These are phyloP conservation scores for Cutaneotrichosporon sp. DNA, from an alignment of 1,284 basidiomycete species.

Conservation along the genomic window DNA sequence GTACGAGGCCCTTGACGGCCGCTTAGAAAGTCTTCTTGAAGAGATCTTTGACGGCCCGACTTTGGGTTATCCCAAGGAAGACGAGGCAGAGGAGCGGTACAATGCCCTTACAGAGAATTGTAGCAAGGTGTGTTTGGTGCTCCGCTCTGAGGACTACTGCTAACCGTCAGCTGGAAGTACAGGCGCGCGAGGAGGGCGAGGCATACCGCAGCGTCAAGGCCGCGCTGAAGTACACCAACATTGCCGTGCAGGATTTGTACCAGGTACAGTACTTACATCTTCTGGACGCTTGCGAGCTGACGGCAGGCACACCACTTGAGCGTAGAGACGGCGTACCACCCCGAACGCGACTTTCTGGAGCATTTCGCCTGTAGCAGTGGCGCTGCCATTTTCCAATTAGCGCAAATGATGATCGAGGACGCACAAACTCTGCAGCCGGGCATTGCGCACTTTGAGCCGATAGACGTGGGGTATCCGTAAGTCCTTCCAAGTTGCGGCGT, in stretches of 20 bases:
- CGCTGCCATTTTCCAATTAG: slow-evolving; percentile 17
- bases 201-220: slow-evolving; percentile 11
- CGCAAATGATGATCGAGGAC: slow-evolving; percentile 16
- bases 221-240: slow-evolving; percentile 13
- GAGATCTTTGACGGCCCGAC: slow-evolving; percentile 18
- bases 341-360: slow-evolving; percentile 9
- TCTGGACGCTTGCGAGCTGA: slow-evolving; percentile 5
- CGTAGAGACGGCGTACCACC: background rate
- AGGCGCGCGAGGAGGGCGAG: slow-evolving; percentile 15
- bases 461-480: slow-evolving; percentile 16
- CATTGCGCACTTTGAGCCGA: slow-evolving; percentile 6
- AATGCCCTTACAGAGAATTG: slow-evolving; percentile 7
- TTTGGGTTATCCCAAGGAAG: slow-evolving; percentile 20
- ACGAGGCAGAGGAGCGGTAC: slow-evolving; percentile 14
- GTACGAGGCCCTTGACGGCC: slow-evolving; percentile 9
- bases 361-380: slow-evolving; percentile 15
- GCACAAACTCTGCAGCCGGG: slow-evolving; percentile 18
- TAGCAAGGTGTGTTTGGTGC: slow-evolving; percentile 11
- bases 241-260: background rate
- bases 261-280: background rate
- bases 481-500: background rate
- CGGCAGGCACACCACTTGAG: too few relatives aligned
- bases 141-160: too few relatives aligned
- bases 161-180: slow-evolving; percentile 10
- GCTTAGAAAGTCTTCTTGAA: slow-evolving; percentile 15